Evolutionary conservation across 2,329 filamentous ascomycete species (phyloP).

Genomic region (Alternaria gaisen): DNA sequence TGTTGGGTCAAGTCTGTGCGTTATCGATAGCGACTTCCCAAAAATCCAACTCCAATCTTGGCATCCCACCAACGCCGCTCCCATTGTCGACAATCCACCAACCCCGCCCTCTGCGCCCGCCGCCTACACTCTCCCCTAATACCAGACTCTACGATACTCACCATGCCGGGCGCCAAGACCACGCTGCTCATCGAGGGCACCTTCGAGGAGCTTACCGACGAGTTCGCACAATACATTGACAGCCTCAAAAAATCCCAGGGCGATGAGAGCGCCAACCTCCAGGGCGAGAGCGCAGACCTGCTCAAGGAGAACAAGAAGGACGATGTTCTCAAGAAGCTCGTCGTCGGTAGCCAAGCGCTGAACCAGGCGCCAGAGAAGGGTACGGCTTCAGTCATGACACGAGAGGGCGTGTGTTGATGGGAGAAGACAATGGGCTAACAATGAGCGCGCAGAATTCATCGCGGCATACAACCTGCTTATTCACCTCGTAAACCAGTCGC

Average conservation of each 20-base stretch:
- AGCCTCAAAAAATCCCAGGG: slow-evolving; percentile 72
- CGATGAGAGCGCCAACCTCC: slow-evolving; percentile 63
- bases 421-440: slow-evolving; percentile 34
- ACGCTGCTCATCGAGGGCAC: slow-evolving; percentile 84
- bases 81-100: slow-evolving; percentile 37
- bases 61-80: slow-evolving; percentile 40
- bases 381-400: slow-evolving; percentile 39
- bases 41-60: slow-evolving; percentile 40
- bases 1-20: slow-evolving; percentile 9
- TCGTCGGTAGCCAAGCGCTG: slow-evolving; percentile 78
- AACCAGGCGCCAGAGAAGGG: slow-evolving; percentile 90
- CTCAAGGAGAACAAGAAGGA: slow-evolving; percentile 75
- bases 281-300: slow-evolving; percentile 74
- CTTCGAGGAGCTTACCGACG: slow-evolving; percentile 90
- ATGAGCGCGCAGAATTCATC: slow-evolving; percentile 74
- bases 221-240: slow-evolving; percentile 95
- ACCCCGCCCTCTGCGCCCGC: slow-evolving; percentile 26
- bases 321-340: slow-evolving; percentile 88
- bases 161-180: slow-evolving; percentile 68
- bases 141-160: slow-evolving; percentile 34
- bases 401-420: slow-evolving; percentile 13
- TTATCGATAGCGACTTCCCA: slow-evolving; percentile 31
- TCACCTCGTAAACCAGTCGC: slow-evolving; percentile 87
- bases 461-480: slow-evolving; percentile 97
- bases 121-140: slow-evolving; percentile 32